phyloP scores from a whole-genome alignment of 192 early-diverging fungal species.

The Powellomyces hirtus region DNA sequence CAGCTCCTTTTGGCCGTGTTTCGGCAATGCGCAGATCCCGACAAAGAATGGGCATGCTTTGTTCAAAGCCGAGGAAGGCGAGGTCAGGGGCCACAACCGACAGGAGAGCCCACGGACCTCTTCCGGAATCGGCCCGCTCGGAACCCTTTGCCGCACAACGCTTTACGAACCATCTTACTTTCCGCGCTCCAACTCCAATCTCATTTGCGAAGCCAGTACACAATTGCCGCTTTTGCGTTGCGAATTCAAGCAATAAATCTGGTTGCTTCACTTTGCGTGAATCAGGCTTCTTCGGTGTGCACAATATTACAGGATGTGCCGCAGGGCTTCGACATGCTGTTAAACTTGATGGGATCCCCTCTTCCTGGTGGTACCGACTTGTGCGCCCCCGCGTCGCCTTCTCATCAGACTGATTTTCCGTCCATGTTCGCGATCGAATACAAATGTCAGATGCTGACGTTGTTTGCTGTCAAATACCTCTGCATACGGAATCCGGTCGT shows the following conservation, averaged over 20 bases:
- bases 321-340: not conserved
- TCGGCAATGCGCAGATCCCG: slow-evolving; percentile 11
- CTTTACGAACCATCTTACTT: not conserved
- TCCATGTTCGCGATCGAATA: not conserved
- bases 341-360: not conserved
- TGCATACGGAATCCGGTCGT: not conserved
- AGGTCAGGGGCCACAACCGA: too few species aligned
- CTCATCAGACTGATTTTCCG: not conserved
- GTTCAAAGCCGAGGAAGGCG: not conserved
- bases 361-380: too few species aligned
- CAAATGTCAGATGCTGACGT: not conserved
- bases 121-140: not conserved
- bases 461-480: not conserved
- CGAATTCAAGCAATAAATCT: slow-evolving; percentile 1
- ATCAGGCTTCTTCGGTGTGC: slow-evolving; percentile 3
- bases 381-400: too few species aligned
- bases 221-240: not conserved
- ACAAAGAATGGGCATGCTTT: not conserved
- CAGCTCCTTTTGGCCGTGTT: not conserved
- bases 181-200: not conserved
- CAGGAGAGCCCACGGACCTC: too few species aligned
- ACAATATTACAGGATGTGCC: not conserved
- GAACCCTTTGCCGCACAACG: not conserved
- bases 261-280: not conserved
- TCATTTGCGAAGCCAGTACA: not conserved